Percentiles rank a stretch among this genome's conserved stretches.
Evolutionary conservation across 2,329 filamentous ascomycete genomes (phyloP).

Genomic region (Epicoccum sorghinum): DNA sequence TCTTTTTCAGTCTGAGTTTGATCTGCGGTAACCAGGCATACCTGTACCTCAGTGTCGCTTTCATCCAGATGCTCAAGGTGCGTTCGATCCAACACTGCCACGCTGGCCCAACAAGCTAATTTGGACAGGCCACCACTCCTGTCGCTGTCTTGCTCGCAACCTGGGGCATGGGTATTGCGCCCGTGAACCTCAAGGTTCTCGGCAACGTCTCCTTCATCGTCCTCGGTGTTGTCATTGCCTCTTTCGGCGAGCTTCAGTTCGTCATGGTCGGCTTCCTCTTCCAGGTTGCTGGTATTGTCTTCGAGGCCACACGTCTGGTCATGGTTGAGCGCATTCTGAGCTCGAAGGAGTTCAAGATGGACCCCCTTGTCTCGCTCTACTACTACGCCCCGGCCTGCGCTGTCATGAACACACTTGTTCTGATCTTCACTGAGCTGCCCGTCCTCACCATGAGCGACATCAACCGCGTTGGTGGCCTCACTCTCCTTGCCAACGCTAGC

Average conservation of each 20-base stretch:
- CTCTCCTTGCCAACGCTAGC: conserved; percentile 75
- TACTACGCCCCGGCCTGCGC: conserved; percentile 88
- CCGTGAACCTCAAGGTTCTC: conserved; percentile 84
- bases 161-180: conserved; percentile 84
- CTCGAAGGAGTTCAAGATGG: conserved; percentile 89
- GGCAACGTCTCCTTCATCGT: conserved; percentile 95
- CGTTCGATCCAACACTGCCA: conserved; percentile 12
- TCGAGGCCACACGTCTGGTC: conserved; percentile 82
- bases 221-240: conserved; percentile 91
- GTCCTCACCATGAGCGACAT: conserved; percentile 72
- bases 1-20: conserved; percentile 95
- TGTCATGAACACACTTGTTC: conserved; percentile 77
- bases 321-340: conserved; percentile 84
- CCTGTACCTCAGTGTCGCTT: conserved; percentile 91
- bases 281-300: conserved; percentile 78
- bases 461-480: conserved; percentile 73
- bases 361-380: conserved; percentile 85
- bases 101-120: conserved; percentile 14
- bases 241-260: conserved; percentile 94
- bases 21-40: conserved; percentile 97
- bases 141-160: conserved; percentile 90
- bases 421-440: conserved; percentile 76
- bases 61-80: conserved; percentile 99
- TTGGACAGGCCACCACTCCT: conserved; percentile 80
- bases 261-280: conserved; percentile 78